Conservation (phyloP, 106 monocot genomes). For the Apostasia shenzhenica region DNA sequence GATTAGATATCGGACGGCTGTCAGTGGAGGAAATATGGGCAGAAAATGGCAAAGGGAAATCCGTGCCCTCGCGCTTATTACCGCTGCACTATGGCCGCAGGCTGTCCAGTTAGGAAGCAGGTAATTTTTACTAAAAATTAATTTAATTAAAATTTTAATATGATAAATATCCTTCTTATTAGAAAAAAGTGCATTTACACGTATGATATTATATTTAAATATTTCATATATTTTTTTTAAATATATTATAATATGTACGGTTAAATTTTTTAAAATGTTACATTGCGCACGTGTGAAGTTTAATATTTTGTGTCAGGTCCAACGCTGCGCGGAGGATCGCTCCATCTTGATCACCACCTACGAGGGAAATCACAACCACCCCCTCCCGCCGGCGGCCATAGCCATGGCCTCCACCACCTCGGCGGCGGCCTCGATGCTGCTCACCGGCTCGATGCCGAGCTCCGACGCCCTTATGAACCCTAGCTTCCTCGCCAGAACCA, state of each 20-base stretch:
- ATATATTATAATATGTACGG: background rate
- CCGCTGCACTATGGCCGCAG: slow-evolving; percentile 67
- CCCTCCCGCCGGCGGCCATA: slow-evolving; percentile 49
- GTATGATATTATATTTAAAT: background rate
- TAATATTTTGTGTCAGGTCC: slow-evolving; percentile 24
- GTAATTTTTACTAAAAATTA: slow-evolving; percentile 19
- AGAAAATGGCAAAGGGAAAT: slow-evolving; percentile 79
- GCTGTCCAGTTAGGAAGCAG: slow-evolving; percentile 71
- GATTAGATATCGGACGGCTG: slow-evolving; percentile 81
- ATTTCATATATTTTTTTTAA: background rate
- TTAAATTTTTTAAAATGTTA: background rate
- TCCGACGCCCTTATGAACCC: slow-evolving; percentile 28
- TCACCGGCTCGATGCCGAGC: slow-evolving; percentile 42
- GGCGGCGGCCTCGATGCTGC: slow-evolving; percentile 56
- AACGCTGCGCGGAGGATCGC: slow-evolving; percentile 56
- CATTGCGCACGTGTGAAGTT: background rate
- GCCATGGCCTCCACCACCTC: slow-evolving; percentile 69
- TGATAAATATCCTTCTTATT: too few relatives aligned
- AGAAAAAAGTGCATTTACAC: too few relatives aligned
- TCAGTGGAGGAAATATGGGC: slow-evolving; percentile 82
- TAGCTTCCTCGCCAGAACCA: slow-evolving; percentile 24
- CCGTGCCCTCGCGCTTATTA: slow-evolving; percentile 67
- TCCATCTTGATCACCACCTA: slow-evolving; percentile 63
- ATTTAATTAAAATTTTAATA: too few relatives aligned
- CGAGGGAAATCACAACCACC: slow-evolving; percentile 68